Conservation (phyloP, 331 rosid genomes). For the Cydonia oblonga region DNA sequence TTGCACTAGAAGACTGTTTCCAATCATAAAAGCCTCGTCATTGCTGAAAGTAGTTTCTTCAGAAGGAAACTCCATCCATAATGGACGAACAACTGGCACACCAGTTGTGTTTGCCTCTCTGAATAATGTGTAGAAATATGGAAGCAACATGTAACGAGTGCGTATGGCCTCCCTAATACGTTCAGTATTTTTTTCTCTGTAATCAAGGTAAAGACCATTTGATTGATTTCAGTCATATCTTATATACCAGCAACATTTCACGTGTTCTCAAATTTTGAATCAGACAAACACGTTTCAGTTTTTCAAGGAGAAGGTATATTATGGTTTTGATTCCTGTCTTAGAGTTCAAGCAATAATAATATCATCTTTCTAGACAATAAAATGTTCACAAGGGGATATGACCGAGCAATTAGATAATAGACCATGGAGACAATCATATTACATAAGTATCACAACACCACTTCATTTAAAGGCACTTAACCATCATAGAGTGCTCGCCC, state of each 20-base stretch:
- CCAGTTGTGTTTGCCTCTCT: conserved; percentile 86
- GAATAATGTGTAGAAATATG: conserved; percentile 80
- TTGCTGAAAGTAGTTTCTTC: conserved; percentile 84
- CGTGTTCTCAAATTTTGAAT: not conserved
- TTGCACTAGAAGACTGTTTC: conserved; percentile 81
- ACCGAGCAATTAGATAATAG: not conserved
- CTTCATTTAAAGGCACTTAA: not conserved
- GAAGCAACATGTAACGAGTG: conserved; percentile 72
- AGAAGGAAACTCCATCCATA: conserved; percentile 97
- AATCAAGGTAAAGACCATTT: conserved; percentile 1
- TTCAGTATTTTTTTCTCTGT: conserved; percentile 71
- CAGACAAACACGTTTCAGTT: not conserved
- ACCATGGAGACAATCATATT: not conserved
- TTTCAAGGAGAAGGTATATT: not conserved
- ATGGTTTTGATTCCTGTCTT: not conserved
- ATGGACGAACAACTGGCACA: conserved; percentile 66
- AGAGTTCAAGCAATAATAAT: not conserved
- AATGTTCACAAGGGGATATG: not conserved
- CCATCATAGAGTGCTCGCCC: not conserved
- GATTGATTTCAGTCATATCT: too few relatives aligned
- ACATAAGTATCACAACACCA: not conserved
- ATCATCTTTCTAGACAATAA: not conserved
- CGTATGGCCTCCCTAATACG: conserved; percentile 76
- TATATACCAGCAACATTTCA: not conserved
- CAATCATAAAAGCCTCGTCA: conserved; percentile 95